These are phyloP conservation scores for Podila clonocystis DNA, from an alignment of 192 early-diverging fungal species.

Conservation along the genomic window DNA sequence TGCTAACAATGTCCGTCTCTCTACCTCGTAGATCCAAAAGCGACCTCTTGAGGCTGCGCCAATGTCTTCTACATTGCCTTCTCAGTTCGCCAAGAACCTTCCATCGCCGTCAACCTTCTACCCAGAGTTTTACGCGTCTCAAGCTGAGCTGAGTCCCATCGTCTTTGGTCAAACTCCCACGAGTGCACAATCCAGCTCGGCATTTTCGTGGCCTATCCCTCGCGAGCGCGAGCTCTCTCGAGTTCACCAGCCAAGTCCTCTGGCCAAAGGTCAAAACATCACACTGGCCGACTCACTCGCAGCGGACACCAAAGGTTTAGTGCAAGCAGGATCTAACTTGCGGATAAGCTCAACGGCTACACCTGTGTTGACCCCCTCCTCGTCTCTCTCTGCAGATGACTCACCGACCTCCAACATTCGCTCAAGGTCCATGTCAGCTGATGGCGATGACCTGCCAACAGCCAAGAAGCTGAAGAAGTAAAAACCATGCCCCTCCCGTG, in stretches of 20 bases:
- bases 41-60: conserved; percentile 66
- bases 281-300: background rate
- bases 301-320: background rate
- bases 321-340: conserved; percentile 2
- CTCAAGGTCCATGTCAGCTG: background rate
- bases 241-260: conserved; percentile 61
- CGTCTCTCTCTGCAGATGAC: conserved; percentile 4
- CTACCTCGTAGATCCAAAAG: conserved; percentile 43
- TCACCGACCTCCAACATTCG: background rate
- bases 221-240: conserved; percentile 34
- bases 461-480: conserved; percentile 43
- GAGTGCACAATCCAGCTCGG: conserved; percentile 65
- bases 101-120: conserved; percentile 83
- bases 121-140: conserved; percentile 77
- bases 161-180: conserved; percentile 80
- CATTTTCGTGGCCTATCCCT: conserved; percentile 78
- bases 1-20: background rate
- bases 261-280: conserved; percentile 53
- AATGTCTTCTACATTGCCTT: conserved; percentile 71
- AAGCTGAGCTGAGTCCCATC: conserved; percentile 79
- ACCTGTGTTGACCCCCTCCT: conserved; percentile 1
- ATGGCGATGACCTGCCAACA: conserved; percentile 7
- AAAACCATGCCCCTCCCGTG: background rate
- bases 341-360: background rate
- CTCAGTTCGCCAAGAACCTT: conserved; percentile 73